phyloP scores from a whole-genome alignment of 169 alveolate species.

The Babesia gibsoni region DNA sequence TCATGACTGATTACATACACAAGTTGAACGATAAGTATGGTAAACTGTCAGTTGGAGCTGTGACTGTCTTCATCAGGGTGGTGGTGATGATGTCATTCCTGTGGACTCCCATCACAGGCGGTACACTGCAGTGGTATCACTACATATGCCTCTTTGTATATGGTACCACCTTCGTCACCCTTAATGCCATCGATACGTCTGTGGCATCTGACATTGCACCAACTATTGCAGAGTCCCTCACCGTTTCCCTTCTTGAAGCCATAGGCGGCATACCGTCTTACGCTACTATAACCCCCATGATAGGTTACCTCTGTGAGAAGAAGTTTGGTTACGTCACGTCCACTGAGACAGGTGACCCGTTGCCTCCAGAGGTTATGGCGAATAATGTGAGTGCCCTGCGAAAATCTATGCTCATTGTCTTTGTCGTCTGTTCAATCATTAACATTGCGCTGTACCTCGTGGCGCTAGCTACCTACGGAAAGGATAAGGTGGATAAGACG shows the following conservation, averaged over 20 bases:
- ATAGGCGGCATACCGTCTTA: slow-evolving; percentile 85
- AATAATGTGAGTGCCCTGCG: slow-evolving; percentile 14
- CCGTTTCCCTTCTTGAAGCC: slow-evolving; percentile 77
- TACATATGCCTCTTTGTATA: slow-evolving; percentile 68
- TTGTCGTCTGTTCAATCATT: background rate
- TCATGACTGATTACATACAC: slow-evolving; percentile 79
- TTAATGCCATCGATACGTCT: slow-evolving; percentile 87
- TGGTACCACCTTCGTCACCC: slow-evolving; percentile 87
- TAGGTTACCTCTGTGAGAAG: slow-evolving; percentile 83
- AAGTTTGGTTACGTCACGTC: slow-evolving; percentile 70
- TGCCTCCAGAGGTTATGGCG: background rate
- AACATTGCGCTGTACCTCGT: slow-evolving; percentile 16
- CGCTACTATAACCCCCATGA: slow-evolving; percentile 83
- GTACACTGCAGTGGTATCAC: slow-evolving; percentile 46
- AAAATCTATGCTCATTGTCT: slow-evolving; percentile 5
- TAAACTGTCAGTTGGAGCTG: slow-evolving; percentile 79
- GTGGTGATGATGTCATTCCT: slow-evolving; percentile 72
- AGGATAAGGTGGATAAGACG: too few species aligned
- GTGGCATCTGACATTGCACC: slow-evolving; percentile 85
- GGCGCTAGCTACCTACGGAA: too few species aligned
- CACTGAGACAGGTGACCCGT: background rate
- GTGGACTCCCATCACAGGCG: slow-evolving; percentile 62
- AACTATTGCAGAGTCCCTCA: slow-evolving; percentile 86
- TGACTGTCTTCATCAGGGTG: slow-evolving; percentile 71
- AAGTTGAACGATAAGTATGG: slow-evolving; percentile 80